Evolutionary conservation across 1,284 basidiomycete species (phyloP).

Genomic region (Sphaerobolus stellatus): DNA sequence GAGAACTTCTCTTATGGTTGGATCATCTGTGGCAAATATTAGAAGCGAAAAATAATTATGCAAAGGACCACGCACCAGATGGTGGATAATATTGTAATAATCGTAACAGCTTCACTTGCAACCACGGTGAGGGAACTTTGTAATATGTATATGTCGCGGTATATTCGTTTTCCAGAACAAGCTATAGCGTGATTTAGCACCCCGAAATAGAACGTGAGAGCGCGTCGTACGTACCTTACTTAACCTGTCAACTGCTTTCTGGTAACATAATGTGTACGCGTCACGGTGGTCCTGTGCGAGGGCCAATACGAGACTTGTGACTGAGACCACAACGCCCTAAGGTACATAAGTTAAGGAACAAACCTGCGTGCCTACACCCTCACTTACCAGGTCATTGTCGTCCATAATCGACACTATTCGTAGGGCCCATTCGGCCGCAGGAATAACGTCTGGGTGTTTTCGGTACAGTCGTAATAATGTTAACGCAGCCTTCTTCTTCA

Average conservation of each 20-base stretch:
- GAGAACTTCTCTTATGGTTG: constrained; percentile 73
- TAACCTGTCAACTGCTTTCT: constrained; percentile 89
- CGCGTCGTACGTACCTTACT: constrained; percentile 60
- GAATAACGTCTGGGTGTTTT: constrained; percentile 93
- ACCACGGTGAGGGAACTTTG: constrained; percentile 96
- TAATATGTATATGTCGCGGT: constrained; percentile 92
- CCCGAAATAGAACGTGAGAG: not conserved
- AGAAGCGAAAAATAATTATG: constrained; percentile 4
- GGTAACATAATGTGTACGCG: constrained; percentile 88
- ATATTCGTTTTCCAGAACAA: constrained; percentile 90
- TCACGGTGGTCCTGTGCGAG: constrained; percentile 93
- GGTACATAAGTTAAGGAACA: constrained; percentile 8
- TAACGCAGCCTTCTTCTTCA: constrained; percentile 98
- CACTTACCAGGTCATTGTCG: constrained; percentile 77
- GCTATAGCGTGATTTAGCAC: constrained; percentile 54
- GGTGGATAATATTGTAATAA: constrained; percentile 95
- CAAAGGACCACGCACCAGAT: constrained; percentile 57
- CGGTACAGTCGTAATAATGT: constrained; percentile 92
- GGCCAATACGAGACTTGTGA: constrained; percentile 91
- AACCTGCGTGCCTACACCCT: not conserved
- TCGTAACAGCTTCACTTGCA: constrained; percentile 94
- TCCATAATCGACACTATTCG: constrained; percentile 95
- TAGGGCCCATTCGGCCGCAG: constrained; percentile 92
- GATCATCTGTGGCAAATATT: constrained; percentile 64
- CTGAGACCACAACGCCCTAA: constrained; percentile 92